These are phyloP conservation scores for Pinus albicaulis DNA, from an alignment of 75 land plant species.

Conservation along the genomic window DNA sequence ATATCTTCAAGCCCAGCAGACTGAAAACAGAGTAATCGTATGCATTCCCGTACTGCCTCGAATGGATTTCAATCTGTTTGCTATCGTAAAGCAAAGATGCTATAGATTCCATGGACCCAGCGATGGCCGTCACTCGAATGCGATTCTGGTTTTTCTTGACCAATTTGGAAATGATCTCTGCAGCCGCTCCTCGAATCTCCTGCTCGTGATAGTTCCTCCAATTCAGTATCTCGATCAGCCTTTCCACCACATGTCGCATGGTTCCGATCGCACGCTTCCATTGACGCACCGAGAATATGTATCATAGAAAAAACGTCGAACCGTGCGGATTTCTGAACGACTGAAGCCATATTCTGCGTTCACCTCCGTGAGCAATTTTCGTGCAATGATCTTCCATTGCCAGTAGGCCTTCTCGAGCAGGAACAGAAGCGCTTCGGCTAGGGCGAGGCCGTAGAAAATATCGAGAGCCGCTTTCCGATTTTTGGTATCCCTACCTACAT, in stretches of 20 bases:
- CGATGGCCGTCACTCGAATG: too few species aligned
- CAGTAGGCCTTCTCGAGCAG: constrained; percentile 72
- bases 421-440: constrained; percentile 65
- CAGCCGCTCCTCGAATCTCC: constrained; percentile 54
- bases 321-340: constrained; percentile 12
- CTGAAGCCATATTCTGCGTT: constrained; percentile 39
- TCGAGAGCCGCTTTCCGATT: constrained; percentile 45
- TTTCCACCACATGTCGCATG: constrained; percentile 37
- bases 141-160: background rate
- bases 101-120: too few species aligned
- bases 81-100: too few species aligned
- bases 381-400: constrained; percentile 50
- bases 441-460: constrained; percentile 65
- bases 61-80: too few species aligned
- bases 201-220: constrained; percentile 68
- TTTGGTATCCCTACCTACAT: constrained; percentile 26
- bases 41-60: too few species aligned
- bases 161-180: constrained; percentile 47
- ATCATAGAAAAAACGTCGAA: constrained; percentile 69
- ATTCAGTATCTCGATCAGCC: constrained; percentile 80
- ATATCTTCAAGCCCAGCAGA: too few species aligned
- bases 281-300: constrained; percentile 62
- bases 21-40: too few species aligned
- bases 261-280: constrained; percentile 79
- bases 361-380: constrained; percentile 56